A percentile compares a stretch with the other conserved stretches of the same genome.
Evolutionary conservation across 805 yeast species (phyloP).

Genomic region (Lipomyces starkeyi): DNA sequence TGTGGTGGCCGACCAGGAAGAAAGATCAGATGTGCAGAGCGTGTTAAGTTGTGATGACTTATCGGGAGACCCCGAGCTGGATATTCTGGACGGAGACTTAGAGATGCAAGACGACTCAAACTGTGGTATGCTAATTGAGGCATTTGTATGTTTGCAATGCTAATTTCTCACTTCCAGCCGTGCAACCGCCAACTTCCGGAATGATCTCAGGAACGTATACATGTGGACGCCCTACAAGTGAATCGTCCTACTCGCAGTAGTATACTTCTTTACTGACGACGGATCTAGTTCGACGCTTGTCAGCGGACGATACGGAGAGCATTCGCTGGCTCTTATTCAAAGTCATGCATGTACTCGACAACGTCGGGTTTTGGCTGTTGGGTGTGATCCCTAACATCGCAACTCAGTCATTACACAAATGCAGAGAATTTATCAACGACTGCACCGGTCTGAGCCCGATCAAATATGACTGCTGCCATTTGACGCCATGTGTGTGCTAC

Average conservation of each 20-base stretch:
- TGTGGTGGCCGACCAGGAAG: background rate
- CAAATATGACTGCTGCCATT: constrained; percentile 6
- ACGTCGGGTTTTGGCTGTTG: background rate
- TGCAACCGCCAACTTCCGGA: background rate
- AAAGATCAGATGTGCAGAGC: background rate
- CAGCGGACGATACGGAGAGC: background rate
- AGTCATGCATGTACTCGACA: background rate
- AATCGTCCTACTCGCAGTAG: background rate
- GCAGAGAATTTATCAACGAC: constrained; percentile 1
- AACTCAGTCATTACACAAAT: constrained; percentile 2
- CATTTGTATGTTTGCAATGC: background rate
- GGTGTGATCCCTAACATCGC: constrained; percentile 7
- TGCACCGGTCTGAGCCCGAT: constrained; percentile 2
- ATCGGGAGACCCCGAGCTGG: background rate
- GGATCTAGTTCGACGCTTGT: constrained; percentile 3
- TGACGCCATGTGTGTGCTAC: constrained; percentile 7
- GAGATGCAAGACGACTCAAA: background rate
- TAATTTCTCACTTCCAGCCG: background rate
- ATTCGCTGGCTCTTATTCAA: constrained; percentile 7
- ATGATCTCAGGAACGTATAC: background rate
- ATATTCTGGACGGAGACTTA: background rate
- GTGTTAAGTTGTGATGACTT: background rate
- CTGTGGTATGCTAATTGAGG: background rate
- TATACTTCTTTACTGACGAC: background rate
- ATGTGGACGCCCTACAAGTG: background rate